Evolutionary conservation across 2,329 filamentous ascomycete genomes (phyloP).

Genomic region (Neonectria coccinea): DNA sequence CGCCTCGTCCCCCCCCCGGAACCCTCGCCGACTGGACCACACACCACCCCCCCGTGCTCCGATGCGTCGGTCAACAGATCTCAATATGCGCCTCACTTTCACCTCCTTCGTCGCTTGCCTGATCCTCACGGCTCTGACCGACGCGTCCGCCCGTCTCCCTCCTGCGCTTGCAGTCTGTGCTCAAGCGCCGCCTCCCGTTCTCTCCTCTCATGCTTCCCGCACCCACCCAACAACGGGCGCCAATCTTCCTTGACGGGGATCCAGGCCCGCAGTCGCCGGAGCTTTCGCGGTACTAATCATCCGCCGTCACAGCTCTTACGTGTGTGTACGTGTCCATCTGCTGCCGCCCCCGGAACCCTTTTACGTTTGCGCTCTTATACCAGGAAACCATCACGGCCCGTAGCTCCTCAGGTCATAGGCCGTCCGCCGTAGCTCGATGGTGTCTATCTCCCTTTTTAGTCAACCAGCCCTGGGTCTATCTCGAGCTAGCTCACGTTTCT

Average conservation of each 20-base stretch:
- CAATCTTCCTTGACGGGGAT: constrained; percentile 2
- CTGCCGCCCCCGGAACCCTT: constrained; percentile 18
- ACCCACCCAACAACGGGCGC: background rate
- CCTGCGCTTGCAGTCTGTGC: background rate
- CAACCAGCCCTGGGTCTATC: constrained; percentile 16
- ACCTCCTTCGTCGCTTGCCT: constrained; percentile 1
- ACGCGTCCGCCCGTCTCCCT: background rate
- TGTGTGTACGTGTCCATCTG: constrained; percentile 21
- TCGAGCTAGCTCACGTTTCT: constrained; percentile 31
- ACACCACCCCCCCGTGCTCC: constrained; percentile 9
- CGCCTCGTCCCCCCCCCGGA: constrained; percentile 26
- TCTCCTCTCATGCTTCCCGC: background rate
- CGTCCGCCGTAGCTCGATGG: background rate
- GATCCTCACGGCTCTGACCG: background rate
- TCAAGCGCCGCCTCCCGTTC: background rate
- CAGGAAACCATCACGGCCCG: constrained; percentile 8
- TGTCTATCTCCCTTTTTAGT: constrained; percentile 19
- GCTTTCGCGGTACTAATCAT: constrained; percentile 14
- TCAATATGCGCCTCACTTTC: constrained; percentile 10
- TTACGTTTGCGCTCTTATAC: constrained; percentile 26
- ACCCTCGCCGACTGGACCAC: constrained; percentile 35
- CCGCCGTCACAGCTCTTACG: constrained; percentile 26
- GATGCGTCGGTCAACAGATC: constrained; percentile 30
- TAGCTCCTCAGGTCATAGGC: constrained; percentile 11
- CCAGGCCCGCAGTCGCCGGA: constrained; percentile 3